Evolutionary conservation across 768 basidiomycete species (phyloP), one percentile per base, ranked within the genome.

Genomic region (Nevesoporus exiguus): DNA sequence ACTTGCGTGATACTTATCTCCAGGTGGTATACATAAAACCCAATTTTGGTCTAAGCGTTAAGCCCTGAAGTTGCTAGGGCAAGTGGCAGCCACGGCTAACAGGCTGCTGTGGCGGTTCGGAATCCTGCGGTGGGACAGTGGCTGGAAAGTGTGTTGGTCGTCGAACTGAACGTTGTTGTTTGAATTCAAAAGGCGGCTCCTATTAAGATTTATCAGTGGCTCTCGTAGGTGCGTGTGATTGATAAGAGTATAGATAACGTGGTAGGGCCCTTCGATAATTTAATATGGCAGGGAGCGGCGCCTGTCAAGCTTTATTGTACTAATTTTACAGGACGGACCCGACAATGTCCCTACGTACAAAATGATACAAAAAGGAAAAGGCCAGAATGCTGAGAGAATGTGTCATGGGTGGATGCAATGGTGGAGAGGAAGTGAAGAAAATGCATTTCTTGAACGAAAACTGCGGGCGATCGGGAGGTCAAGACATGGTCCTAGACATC

Each of bases 1-100:
- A 48, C 37, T 56, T 52, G 44, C 59, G 58, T 61, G 43, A 60
- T 51, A 34, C 15, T 33, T 49, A 49, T 47, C 52, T 51, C 52
- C 34, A 27, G 43, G 40, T 3, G 21, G 49, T 21, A 34, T 24
- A 10, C 30, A 51, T 45, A 3, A 21, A 48, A n/a, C 25, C 56
- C 41, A 59, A 25, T 43, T 50, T 21, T 43, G 49, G 48, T 33
- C 36, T 27, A 9, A 3, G 11, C 11, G 5, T 40, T 10, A 29
- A 25, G 36, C 33, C 50, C 43, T 51, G 43, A 45, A 19, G 22
- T 47, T 15, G 37, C 45, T 30, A 45, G 13, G 13, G 50, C 17
- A 22, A n/a, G 7, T 25, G 5, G 3, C 17, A 19, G 33, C 19
- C 21, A 36, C 40, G 34, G 33, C 29, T 34, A 29, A n/a, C n/a